Base-by-base conservation (phyloP, 306 rosid genomes). In the Cyamopsis tetragonoloba region DNA sequence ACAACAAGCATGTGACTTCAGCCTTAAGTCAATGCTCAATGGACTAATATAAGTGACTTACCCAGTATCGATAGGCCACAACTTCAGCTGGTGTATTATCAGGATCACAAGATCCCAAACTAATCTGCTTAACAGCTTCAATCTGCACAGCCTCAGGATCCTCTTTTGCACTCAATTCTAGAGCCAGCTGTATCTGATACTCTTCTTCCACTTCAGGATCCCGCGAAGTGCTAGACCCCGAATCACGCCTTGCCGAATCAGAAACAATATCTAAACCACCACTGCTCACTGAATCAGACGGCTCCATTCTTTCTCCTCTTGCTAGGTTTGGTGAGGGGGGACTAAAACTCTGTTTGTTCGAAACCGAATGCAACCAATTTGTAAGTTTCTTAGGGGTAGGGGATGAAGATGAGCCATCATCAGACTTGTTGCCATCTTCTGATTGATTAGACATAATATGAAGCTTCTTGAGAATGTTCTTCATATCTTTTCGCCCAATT, bases 121-220 rank as follows among this genome's bases (percentile, higher is more conserved):
- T 90, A 69, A 93, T 90, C 85, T 93, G 97, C 87, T 93, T 93
- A 70, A 93, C 95, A 74, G 97, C 99, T 79, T 93, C 99, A 80
- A 93, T 93, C 85, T 93, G 99, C 39, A 88, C 96, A 61, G 99
- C 99, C 77, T 93, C 99, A 4, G 99, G 99, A 80, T 93, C 99
- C 82, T 93, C 99, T 76, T 87, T 88, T 15, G 99, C 97, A 79
- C 99, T 93, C 80, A 93, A 27, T 59, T 93, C 97, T 73, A 93
- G 80, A 66, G 99, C 99, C 80, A 93, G 18, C 28, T 90, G 99
- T 76, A 93, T 90, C 85, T 93, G 99, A 86, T 90, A 83, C 59
- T 90, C 97, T 66, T 93, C 99, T 76, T 88, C 96, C 71, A 88
- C 79, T 65, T 88, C 97, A 66, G 95, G 97, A 82, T 90, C 99